Base-by-base conservation (phyloP, 2,329 filamentous ascomycete species). In the Myriosclerotinia curreyana region DNA sequence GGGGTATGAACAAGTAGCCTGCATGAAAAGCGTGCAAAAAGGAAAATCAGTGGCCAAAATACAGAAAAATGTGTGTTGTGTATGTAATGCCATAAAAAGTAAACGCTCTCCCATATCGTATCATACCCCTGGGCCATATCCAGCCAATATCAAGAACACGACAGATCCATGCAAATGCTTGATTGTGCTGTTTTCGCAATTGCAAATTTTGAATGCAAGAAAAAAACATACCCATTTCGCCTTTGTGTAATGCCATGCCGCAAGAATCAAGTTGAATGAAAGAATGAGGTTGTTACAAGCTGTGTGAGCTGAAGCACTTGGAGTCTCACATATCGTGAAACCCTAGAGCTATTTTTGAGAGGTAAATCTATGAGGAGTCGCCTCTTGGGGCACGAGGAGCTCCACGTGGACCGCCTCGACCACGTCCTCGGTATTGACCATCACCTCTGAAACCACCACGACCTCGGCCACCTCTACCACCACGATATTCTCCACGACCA, bases 401-500 rank as follows among this genome's bases (percentile, higher is more conserved):
- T 34, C 69, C 66, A 52, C 66, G 53, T 20, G 56, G 58, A 60
- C 69, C 69, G 60, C 71, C 67, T 53, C 71, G 66, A 40, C 67
- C 70, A 61, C 73, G 68, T 66, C 73, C 71, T 59, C 79, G 69
- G 66, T 77, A 77, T 46, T 81, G 31, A 14, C 65, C 75, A 61
- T 75, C 75, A 28, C 75, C 73, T 60, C 74, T 72, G 64, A 69
- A 69, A 14, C 72, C 73, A 40, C 77, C 77, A 62, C 80, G 78
- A 49, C 82, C 81, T 70, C 74, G 69, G 64, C 81, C 80, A 61
- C 77, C 77, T 34, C 66, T 55, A 64, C 82, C 80, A 71, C 74
- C 80, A 71, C 74, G 70, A 65, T 69, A 71, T 34, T 65, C 79
- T 60, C 79, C 78, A 66, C 83, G 79, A 38, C 83, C 82, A 64